Conservation (phyloP, 2,329 filamentous ascomycete species). For the Chaetomium sp. region DNA sequence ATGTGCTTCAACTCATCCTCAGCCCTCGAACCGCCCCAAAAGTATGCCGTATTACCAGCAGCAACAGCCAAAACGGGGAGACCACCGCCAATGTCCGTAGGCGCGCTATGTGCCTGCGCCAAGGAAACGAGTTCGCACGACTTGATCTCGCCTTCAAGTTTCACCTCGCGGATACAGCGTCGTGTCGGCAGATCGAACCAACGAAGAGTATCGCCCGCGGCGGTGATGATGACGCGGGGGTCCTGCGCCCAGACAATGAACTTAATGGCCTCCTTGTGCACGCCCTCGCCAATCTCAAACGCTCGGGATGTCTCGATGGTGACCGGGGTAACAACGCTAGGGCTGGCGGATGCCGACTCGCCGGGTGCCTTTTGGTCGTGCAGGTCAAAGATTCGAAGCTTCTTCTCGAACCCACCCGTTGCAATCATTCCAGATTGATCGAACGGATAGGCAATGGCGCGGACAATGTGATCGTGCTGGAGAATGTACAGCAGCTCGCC, state of each 20-base stretch:
- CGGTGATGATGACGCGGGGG: slow-evolving; percentile 85
- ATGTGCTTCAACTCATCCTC: slow-evolving; percentile 76
- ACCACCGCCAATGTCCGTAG: slow-evolving; percentile 66
- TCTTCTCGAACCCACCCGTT: slow-evolving; percentile 95
- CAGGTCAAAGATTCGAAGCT: slow-evolving; percentile 90
- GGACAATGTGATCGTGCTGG: slow-evolving; percentile 92
- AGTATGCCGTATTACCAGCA: slow-evolving; percentile 91
- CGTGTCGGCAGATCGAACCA: slow-evolving; percentile 90
- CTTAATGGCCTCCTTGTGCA: slow-evolving; percentile 88
- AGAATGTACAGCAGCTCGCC: slow-evolving; percentile 87
- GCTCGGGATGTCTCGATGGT: slow-evolving; percentile 62
- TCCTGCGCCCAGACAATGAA: slow-evolving; percentile 93
- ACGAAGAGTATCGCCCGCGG: slow-evolving; percentile 85
- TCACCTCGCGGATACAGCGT: slow-evolving; percentile 72
- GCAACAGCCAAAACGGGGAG: slow-evolving; percentile 80
- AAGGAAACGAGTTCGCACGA: slow-evolving; percentile 86
- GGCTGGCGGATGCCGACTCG: slow-evolving; percentile 40
- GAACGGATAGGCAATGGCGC: slow-evolving; percentile 85
- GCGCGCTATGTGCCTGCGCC: slow-evolving; percentile 59
- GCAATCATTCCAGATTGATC: slow-evolving; percentile 82
- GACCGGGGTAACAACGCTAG: slow-evolving; percentile 42
- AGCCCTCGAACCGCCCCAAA: slow-evolving; percentile 77
- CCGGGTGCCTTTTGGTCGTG: slow-evolving; percentile 55
- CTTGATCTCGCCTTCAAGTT: slow-evolving; percentile 81
- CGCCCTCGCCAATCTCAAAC: slow-evolving; percentile 84